Evolutionary conservation across 2,329 filamentous ascomycete species (phyloP).

Genomic region (Phaeoacremonium minimum): DNA sequence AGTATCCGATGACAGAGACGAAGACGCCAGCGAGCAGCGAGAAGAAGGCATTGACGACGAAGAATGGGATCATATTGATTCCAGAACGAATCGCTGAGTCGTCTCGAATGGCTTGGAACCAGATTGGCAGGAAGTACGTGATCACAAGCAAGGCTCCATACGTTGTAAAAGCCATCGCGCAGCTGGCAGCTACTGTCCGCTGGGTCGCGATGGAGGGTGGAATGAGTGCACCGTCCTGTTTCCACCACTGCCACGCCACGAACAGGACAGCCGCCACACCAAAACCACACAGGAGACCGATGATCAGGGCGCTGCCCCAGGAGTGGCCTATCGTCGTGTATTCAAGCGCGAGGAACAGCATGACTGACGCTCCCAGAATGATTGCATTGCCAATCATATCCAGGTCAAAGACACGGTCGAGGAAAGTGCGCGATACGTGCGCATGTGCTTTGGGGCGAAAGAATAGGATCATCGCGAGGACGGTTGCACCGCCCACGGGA

Average conservation of each 20-base stretch:
- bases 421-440: slow-evolving; percentile 10
- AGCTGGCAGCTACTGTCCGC: slow-evolving; percentile 24
- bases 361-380: slow-evolving; percentile 37
- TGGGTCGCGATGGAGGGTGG: slow-evolving; percentile 37
- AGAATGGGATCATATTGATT: slow-evolving; percentile 16
- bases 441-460: slow-evolving; percentile 17
- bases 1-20: slow-evolving; percentile 14
- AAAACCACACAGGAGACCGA: slow-evolving; percentile 26
- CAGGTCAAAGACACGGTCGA: slow-evolving; percentile 19
- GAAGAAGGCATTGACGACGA: slow-evolving; percentile 14
- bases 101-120: slow-evolving; percentile 28
- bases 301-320: slow-evolving; percentile 38
- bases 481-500: slow-evolving; percentile 28
- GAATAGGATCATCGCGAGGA: slow-evolving; percentile 20
- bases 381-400: slow-evolving; percentile 31
- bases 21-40: slow-evolving; percentile 11
- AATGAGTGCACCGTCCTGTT: slow-evolving; percentile 34
- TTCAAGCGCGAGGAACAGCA: slow-evolving; percentile 42
- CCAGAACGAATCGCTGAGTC: slow-evolving; percentile 17
- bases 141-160: slow-evolving; percentile 36
- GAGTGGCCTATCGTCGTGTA: slow-evolving; percentile 36
- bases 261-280: slow-evolving; percentile 21
- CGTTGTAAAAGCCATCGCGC: slow-evolving; percentile 32
- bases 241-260: slow-evolving; percentile 27
- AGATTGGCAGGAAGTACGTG: slow-evolving; percentile 40